phyloP scores from a whole-genome alignment of 108 stramenopile genomes.

The Cyclostephanos tholiformis region DNA sequence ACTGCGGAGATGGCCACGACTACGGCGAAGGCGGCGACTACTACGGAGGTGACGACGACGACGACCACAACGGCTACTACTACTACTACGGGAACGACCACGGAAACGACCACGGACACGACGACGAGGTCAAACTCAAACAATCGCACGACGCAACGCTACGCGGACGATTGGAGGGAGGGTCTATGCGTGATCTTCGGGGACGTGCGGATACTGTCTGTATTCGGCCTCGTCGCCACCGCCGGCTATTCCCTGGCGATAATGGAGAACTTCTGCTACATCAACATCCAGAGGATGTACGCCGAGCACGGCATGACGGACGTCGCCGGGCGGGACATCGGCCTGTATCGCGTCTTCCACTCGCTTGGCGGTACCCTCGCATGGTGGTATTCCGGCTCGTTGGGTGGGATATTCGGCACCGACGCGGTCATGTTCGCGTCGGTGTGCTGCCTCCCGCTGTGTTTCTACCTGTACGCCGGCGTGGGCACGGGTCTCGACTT shows the following conservation, averaged over 20 bases:
- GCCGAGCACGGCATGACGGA: slow-evolving; percentile 16
- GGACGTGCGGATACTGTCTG: slow-evolving; percentile 22
- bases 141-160: background rate
- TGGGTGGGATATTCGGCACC: slow-evolving; percentile 22
- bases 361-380: slow-evolving; percentile 30
- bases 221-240: slow-evolving; percentile 31
- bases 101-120: too few relatives aligned
- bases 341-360: slow-evolving; percentile 29
- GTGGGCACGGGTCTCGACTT: slow-evolving; percentile 14
- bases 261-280: slow-evolving; percentile 46
- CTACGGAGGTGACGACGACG: too few relatives aligned
- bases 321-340: slow-evolving; percentile 27
- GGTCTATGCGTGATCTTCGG: slow-evolving; percentile 17
- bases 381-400: slow-evolving; percentile 39
- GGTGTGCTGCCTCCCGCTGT: slow-evolving; percentile 29
- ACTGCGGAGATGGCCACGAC: too few relatives aligned
- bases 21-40: too few relatives aligned
- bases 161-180: slow-evolving; percentile 25
- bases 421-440: slow-evolving; percentile 35
- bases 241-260: slow-evolving; percentile 35
- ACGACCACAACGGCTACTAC: too few relatives aligned
- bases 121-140: too few relatives aligned
- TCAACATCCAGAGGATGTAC: slow-evolving; percentile 39
- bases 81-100: too few relatives aligned
- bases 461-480: slow-evolving; percentile 39